Conservation (phyloP, 2,329 filamentous ascomycete species). For the Fusarium dimerum region DNA sequence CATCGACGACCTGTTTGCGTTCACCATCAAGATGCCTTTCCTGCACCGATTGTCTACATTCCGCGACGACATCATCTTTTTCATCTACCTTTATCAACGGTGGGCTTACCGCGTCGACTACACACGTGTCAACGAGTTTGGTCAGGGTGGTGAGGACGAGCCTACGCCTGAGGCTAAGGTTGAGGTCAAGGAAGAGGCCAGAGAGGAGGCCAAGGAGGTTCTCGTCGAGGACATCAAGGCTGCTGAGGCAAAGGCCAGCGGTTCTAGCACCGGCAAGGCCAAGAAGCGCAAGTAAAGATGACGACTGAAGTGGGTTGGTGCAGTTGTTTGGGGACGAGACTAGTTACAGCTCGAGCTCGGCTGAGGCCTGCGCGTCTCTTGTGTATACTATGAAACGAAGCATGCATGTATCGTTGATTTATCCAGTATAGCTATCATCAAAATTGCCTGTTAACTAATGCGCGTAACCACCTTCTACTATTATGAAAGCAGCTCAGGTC, state of each 20-base stretch:
- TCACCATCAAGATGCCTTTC: constrained; percentile 98
- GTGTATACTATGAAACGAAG: too few relatives aligned
- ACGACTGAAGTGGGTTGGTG: not conserved
- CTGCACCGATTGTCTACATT: constrained; percentile 90
- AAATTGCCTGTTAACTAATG: too few relatives aligned
- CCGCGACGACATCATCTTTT: constrained; percentile 96
- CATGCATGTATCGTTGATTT: too few relatives aligned
- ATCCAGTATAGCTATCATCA: too few relatives aligned
- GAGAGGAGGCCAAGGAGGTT: constrained; percentile 41
- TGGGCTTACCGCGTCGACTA: constrained; percentile 94
- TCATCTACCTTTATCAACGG: constrained; percentile 92
- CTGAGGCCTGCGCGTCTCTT: too few relatives aligned
- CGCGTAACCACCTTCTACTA: too few relatives aligned
- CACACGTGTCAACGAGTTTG: constrained; percentile 93
- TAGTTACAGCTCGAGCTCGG: too few relatives aligned
- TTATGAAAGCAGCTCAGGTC: too few relatives aligned
- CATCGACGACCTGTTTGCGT: constrained; percentile 97
- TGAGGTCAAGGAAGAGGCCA: constrained; percentile 36
- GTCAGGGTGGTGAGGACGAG: constrained; percentile 94
- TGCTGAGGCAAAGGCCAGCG: constrained; percentile 47
- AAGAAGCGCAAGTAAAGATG: constrained; percentile 42
- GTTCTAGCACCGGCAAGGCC: constrained; percentile 48
- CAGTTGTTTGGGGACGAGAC: too few relatives aligned
- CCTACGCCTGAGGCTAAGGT: constrained; percentile 76
- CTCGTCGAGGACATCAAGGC: constrained; percentile 39